Conservation (phyloP, 108 stramenopile genomes). For the Poteriospumella lacustris region DNA sequence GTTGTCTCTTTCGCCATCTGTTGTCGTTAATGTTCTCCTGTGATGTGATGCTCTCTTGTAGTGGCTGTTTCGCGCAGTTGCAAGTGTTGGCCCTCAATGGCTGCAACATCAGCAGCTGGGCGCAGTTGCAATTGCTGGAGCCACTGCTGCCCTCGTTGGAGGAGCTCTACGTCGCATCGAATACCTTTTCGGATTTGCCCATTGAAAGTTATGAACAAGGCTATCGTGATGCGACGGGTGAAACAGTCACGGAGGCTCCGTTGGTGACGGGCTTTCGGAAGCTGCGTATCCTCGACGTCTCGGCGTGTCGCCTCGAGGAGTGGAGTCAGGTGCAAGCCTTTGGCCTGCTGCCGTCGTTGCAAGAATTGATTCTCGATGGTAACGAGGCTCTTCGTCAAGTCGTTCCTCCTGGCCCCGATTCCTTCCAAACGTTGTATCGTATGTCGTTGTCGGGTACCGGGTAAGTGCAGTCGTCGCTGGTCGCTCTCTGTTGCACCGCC, state of each 20-base stretch:
- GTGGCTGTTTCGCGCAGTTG: no score
- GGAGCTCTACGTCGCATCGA: slow-evolving; percentile 67
- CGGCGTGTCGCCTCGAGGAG: slow-evolving; percentile 60
- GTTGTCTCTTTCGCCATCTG: no score
- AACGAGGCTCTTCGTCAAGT: no score
- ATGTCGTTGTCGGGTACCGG: no score
- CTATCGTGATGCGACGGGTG: not conserved
- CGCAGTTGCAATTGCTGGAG: slow-evolving; percentile 35
- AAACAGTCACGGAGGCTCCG: not conserved
- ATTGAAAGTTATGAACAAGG: not conserved
- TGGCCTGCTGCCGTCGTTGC: slow-evolving; percentile 52
- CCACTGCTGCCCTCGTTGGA: slow-evolving; percentile 63
- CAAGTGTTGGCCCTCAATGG: not conserved
- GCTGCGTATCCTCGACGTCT: slow-evolving; percentile 62
- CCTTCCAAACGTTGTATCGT: no score
- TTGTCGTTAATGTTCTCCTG: no score
- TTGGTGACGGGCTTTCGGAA: slow-evolving; percentile 45
- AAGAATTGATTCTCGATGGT: slow-evolving; percentile 69
- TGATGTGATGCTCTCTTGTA: no score
- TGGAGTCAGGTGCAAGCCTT: slow-evolving; percentile 63
- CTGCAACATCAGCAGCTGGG: slow-evolving; percentile 40
- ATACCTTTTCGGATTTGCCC: slow-evolving; percentile 59
- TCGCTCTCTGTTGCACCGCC: no score
- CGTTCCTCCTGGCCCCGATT: no score
- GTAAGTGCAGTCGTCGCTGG: no score